phyloP scores from a whole-genome alignment of 106 monocot genomes.

The Dioscorea zingiberensis region DNA sequence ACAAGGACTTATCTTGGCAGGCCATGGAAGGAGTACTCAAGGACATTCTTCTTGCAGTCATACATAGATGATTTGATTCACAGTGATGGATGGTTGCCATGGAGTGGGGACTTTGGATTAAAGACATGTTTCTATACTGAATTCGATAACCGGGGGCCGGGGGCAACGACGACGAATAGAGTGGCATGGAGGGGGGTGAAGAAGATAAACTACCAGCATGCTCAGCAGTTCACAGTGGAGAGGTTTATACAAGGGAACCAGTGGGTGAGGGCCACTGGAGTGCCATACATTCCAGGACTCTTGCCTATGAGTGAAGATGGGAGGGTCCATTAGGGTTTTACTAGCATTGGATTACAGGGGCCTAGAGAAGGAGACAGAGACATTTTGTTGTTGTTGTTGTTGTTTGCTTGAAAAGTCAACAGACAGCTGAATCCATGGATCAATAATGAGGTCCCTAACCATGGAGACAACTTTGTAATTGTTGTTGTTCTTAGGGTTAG shows the following conservation, averaged over 20 bases:
- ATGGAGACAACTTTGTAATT: too few species aligned
- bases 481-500: too few species aligned
- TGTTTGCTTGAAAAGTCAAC: too few species aligned
- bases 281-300: slow-evolving; percentile 18
- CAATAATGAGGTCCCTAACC: too few species aligned
- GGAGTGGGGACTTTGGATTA: slow-evolving; percentile 32
- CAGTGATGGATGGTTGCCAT: slow-evolving; percentile 33
- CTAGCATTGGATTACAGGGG: too few species aligned
- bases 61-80: slow-evolving; percentile 29
- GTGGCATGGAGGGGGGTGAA: slow-evolving; percentile 38
- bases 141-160: slow-evolving; percentile 38
- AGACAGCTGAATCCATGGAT: too few species aligned
- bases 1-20: slow-evolving; percentile 24
- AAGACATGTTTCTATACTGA: slow-evolving; percentile 36
- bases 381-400: too few species aligned
- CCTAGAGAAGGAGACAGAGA: too few species aligned
- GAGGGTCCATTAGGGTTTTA: slow-evolving; percentile 12
- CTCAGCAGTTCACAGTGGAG: slow-evolving; percentile 11
- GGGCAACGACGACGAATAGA: slow-evolving; percentile 11
- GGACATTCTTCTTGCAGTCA: slow-evolving; percentile 29
- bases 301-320: neutral
- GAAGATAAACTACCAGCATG: slow-evolving; percentile 11
- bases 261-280: slow-evolving; percentile 5
- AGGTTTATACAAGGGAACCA: slow-evolving; percentile 5
- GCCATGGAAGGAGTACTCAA: slow-evolving; percentile 44